These are phyloP conservation scores for Solanum chacoense DNA, from an alignment of 305 asterid genomes.

Conservation along the genomic window DNA sequence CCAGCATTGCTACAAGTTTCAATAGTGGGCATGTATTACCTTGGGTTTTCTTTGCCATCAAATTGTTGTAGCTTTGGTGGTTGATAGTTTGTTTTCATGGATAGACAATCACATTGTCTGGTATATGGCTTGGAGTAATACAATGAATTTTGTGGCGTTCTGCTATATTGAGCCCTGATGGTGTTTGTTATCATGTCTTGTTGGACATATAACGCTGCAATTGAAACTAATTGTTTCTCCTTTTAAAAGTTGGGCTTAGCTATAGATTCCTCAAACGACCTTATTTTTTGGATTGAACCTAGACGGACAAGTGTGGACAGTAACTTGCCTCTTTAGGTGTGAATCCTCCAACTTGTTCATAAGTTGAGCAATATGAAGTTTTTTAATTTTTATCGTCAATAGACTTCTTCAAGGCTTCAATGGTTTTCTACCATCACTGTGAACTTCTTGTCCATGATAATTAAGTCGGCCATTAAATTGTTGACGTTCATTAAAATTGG, in stretches of 20 bases:
- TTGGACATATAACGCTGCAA: neutral
- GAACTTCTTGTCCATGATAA: too few relatives aligned
- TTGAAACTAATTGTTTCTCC: neutral
- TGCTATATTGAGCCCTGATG: neutral
- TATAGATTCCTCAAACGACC: neutral
- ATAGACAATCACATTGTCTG: too few relatives aligned
- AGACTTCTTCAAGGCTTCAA: neutral
- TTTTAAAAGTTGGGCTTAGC: neutral
- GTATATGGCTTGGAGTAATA: too few relatives aligned
- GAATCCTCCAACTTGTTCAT: neutral
- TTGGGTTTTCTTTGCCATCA: neutral
- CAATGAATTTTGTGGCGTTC: too few relatives aligned
- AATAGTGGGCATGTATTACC: neutral
- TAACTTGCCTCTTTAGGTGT: neutral
- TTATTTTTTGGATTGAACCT: neutral
- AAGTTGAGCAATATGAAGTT: neutral
- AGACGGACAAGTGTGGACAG: neutral
- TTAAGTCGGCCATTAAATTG: too few relatives aligned
- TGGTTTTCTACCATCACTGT: too few relatives aligned
- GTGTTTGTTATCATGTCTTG: neutral
- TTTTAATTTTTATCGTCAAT: neutral
- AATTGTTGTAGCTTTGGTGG: too few relatives aligned
- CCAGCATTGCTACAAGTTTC: neutral
- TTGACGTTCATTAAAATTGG: neutral
- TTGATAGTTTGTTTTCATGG: too few relatives aligned